Evolutionary conservation across 2,329 filamentous ascomycete species (phyloP).

Genomic region (Corynespora cassiicola): DNA sequence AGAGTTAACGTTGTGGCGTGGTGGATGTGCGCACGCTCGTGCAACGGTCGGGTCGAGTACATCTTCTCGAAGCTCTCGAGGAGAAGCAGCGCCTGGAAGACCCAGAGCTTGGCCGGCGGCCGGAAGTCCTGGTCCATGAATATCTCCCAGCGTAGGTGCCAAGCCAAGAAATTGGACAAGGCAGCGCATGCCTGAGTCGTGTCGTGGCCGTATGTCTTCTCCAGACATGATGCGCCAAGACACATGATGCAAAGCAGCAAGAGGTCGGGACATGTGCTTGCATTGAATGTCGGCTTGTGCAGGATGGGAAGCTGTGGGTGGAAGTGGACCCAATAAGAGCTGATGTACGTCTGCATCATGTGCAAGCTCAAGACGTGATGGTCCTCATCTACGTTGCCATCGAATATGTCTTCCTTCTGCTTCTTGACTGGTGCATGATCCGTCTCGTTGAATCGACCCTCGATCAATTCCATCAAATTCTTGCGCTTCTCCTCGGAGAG

Average conservation of each 20-base stretch:
- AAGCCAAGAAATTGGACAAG: conserved; percentile 87
- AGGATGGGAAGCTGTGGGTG: conserved; percentile 93
- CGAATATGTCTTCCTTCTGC: conserved; percentile 77
- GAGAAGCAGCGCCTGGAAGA: conserved; percentile 88
- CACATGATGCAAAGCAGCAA: conserved; percentile 89
- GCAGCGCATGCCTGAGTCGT: conserved; percentile 79
- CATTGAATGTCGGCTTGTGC: conserved; percentile 91
- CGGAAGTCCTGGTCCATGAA: conserved; percentile 91
- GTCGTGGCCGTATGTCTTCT: conserved; percentile 78
- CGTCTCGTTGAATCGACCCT: conserved; percentile 79
- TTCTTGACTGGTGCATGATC: conserved; percentile 76
- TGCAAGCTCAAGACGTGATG: conserved; percentile 76
- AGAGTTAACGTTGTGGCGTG: conserved; percentile 94
- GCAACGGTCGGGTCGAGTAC: conserved; percentile 89
- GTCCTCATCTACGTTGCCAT: conserved; percentile 73
- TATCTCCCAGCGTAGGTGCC: conserved; percentile 94
- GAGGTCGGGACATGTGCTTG: conserved; percentile 84
- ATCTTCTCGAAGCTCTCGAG: conserved; percentile 97
- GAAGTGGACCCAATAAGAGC: conserved; percentile 94
- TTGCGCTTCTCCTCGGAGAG: conserved; percentile 88
- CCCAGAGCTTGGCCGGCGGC: conserved; percentile 92
- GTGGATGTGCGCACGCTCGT: conserved; percentile 95
- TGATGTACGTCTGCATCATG: conserved; percentile 92
- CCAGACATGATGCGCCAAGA: conserved; percentile 87
- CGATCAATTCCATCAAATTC: conserved; percentile 83